Conservation (phyloP, 257 asterid genomes). For the Gentiana macrophylla region DNA sequence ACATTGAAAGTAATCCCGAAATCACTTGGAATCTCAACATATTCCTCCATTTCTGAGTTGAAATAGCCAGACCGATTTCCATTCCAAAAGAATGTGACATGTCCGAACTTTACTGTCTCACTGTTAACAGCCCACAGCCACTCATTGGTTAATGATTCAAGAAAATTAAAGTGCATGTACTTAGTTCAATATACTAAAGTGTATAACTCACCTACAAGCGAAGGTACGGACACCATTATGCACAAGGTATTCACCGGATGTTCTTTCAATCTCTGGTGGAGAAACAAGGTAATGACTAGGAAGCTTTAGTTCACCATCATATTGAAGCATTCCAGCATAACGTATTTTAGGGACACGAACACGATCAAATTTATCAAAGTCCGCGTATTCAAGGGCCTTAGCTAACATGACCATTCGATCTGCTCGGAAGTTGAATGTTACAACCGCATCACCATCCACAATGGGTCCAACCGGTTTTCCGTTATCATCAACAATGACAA, state of each 20-base stretch:
- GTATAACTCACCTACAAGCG: slow-evolving; percentile 70
- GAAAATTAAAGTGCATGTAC: no score
- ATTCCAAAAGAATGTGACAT: slow-evolving; percentile 87
- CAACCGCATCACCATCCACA: slow-evolving; percentile 94
- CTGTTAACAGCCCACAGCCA: slow-evolving; percentile 22
- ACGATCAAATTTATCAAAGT: slow-evolving; percentile 78
- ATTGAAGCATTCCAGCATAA: slow-evolving; percentile 97
- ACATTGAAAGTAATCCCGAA: slow-evolving; percentile 81
- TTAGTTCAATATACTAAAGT: no score
- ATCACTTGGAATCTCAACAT: slow-evolving; percentile 92
- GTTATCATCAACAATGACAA: slow-evolving; percentile 77
- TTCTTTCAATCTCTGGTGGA: slow-evolving; percentile 93
- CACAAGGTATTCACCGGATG: slow-evolving; percentile 93
- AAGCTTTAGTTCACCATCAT: slow-evolving; percentile 94
- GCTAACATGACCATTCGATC: slow-evolving; percentile 97
- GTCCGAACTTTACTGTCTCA: slow-evolving; percentile 92
- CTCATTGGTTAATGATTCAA: no score
- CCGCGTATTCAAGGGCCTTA: slow-evolving; percentile 71
- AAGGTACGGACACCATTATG: slow-evolving; percentile 75
- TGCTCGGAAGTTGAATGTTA: slow-evolving; percentile 87
- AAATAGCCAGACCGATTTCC: slow-evolving; percentile 97
- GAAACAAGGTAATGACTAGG: slow-evolving; percentile 82
- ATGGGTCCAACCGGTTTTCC: slow-evolving; percentile 91
- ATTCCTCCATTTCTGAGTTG: slow-evolving; percentile 63
- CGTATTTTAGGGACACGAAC: slow-evolving; percentile 77